Evolutionary conservation across 768 basidiomycete genomes (phyloP), one percentile per base, ranked within the genome.

Genomic region (Boletus sp.): DNA sequence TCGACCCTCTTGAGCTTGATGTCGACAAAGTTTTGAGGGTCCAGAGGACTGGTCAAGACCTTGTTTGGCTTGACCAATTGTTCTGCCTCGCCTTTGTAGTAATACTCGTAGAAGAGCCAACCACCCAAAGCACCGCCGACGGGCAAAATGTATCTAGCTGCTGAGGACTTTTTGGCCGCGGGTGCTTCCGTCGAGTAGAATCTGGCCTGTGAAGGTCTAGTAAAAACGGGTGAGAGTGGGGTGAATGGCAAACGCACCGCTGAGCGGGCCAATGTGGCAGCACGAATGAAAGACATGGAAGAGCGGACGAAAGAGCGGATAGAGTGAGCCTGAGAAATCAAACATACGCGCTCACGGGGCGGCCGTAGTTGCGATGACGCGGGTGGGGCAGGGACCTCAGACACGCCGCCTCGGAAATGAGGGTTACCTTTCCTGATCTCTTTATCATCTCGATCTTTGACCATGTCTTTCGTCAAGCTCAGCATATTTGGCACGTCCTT

Each of bases 401-500:
- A 66, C 65, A 67, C 65, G 45, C 56, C 15, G 36, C n/a, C n/a
- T n/a, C 18, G 40, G 37, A 59, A 63, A 63, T 52, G 51, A 58
- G 66, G 67, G 61, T 59, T 67, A 52, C 50, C 47, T 60, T 60
- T 40, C 37, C 46, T 55, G 56, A 56, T 50, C 14, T 47, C 52
- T 50, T 49, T 62, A 61, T 61, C 67, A 47, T 24, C 32, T 39
- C 40, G 47, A 24, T 51, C 57, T 36, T 41, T 45, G 54, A 53
- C 52, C 52, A 92, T 94, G 92, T 94, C 92, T 52, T 97, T 97
- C 65, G 94, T 98, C 69, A 98, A 98, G 78, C 91, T 98, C 68
- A 91, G 88, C 76, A 98, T 98, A 77, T 98, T 98, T 67, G 95
- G 94, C 47, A 99, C 96, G 61, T 97, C 95, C 53, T 95, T 96